Evolutionary conservation across 2,329 filamentous ascomycete species (phyloP).

Genomic region (Pezicula carpinea): DNA sequence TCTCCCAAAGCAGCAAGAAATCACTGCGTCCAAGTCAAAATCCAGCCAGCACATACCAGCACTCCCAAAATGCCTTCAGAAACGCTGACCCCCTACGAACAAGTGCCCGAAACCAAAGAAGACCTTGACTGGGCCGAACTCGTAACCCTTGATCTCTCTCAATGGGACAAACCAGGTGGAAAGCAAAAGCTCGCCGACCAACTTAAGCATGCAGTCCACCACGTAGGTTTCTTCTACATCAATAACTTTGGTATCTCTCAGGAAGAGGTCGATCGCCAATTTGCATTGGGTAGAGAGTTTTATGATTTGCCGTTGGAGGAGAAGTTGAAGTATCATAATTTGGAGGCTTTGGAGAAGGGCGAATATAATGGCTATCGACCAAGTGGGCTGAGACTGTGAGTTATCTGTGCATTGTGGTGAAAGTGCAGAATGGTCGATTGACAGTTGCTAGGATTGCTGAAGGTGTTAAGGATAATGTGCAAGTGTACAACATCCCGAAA

Average conservation of each 20-base stretch:
- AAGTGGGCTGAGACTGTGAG: too few relatives aligned
- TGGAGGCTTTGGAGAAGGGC: slow-evolving; percentile 42
- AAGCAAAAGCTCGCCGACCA: slow-evolving; percentile 45
- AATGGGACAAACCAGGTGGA: slow-evolving; percentile 42
- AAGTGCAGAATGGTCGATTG: too few relatives aligned
- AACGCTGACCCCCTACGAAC: slow-evolving; percentile 21
- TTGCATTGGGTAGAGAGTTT: slow-evolving; percentile 52
- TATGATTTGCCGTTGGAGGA: slow-evolving; percentile 51
- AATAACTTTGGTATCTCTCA: slow-evolving; percentile 54
- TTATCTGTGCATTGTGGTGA: too few relatives aligned
- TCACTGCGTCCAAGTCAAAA: too few relatives aligned
- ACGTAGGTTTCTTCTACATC: slow-evolving; percentile 54
- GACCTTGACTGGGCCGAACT: slow-evolving; percentile 42
- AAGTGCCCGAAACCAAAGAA: slow-evolving; percentile 24
- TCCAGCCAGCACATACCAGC: background rate
- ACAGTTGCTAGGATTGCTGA: too few relatives aligned
- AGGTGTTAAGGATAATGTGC: slow-evolving; percentile 34
- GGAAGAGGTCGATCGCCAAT: slow-evolving; percentile 53
- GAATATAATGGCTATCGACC: slow-evolving; percentile 49
- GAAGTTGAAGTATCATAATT: slow-evolving; percentile 49
- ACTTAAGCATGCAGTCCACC: slow-evolving; percentile 41
- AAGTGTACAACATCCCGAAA: slow-evolving; percentile 56
- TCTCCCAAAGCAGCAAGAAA: too few relatives aligned
- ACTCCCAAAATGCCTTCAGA: slow-evolving; percentile 7
- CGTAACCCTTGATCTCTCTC: slow-evolving; percentile 44